Percentiles rank a stretch among this genome's conserved stretches.
phyloP scores from a whole-genome alignment of 2,329 filamentous ascomycete species.

The Alternaria gaisen region DNA sequence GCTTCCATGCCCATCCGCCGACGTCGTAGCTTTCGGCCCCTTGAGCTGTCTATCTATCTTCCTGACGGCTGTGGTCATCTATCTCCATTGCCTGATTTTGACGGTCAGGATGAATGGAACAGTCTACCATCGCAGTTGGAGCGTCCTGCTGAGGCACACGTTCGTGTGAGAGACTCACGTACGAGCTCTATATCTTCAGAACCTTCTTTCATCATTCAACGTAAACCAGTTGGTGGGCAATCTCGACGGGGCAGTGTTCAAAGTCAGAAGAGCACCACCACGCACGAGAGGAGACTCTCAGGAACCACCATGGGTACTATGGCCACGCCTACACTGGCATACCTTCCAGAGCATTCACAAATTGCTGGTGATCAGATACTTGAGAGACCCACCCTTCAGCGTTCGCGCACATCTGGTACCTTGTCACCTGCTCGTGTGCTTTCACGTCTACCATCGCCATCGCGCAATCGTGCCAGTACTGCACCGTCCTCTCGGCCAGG shows the following conservation, averaged over 20 bases:
- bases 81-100: slow-evolving; percentile 53
- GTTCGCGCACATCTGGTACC: slow-evolving; percentile 39
- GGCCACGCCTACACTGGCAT: slow-evolving; percentile 37
- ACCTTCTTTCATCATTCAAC: slow-evolving; percentile 41
- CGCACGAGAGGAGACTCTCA: slow-evolving; percentile 33
- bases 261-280: slow-evolving; percentile 31
- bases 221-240: slow-evolving; percentile 44
- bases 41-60: slow-evolving; percentile 53
- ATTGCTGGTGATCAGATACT: slow-evolving; percentile 27
- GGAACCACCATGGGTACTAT: slow-evolving; percentile 34
- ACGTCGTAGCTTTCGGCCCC: slow-evolving; percentile 48
- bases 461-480: slow-evolving; percentile 48
- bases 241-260: slow-evolving; percentile 44
- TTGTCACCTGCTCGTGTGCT: slow-evolving; percentile 36
- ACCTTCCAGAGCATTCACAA: slow-evolving; percentile 36
- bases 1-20: slow-evolving; percentile 42
- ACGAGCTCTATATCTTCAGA: slow-evolving; percentile 40
- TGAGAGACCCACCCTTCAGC: slow-evolving; percentile 34
- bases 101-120: slow-evolving; percentile 38
- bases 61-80: slow-evolving; percentile 43
- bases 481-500: slow-evolving; percentile 45
- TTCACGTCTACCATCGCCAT: slow-evolving; percentile 45
- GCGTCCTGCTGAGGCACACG: slow-evolving; percentile 44
- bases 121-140: slow-evolving; percentile 36
- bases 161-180: slow-evolving; percentile 43